phyloP scores from a whole-genome alignment of 495 filamentous ascomycete genomes.

The Parachaetomium inaequale region DNA sequence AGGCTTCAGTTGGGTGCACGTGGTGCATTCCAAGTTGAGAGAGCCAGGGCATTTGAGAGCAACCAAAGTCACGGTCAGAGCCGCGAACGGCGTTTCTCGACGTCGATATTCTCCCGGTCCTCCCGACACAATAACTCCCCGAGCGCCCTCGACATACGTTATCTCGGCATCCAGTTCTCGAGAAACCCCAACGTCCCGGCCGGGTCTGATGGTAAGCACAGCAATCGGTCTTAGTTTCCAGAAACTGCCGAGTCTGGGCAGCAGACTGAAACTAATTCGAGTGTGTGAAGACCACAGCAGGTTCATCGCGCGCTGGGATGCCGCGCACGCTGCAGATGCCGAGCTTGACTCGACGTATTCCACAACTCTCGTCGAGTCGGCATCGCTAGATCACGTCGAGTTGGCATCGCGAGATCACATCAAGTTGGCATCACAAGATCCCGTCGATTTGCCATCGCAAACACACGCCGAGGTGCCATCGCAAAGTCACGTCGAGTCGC shows the following conservation, averaged over 20 bases:
- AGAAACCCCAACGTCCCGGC: constrained; percentile 26
- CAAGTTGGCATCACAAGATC: too few species aligned
- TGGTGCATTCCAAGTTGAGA: constrained; percentile 28
- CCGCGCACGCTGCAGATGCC: constrained; percentile 30
- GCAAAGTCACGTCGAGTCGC: too few species aligned
- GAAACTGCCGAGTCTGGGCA: background rate
- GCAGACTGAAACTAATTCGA: constrained; percentile 12
- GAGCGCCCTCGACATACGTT: constrained; percentile 26
- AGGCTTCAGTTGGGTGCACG: constrained; percentile 30
- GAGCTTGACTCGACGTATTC: constrained; percentile 31
- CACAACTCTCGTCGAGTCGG: constrained; percentile 29
- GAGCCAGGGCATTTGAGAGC: constrained; percentile 28
- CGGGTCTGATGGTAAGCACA: constrained; percentile 23
- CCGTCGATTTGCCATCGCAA: too few species aligned
- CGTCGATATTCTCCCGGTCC: constrained; percentile 28
- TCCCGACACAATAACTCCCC: constrained; percentile 8
- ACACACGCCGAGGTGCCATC: too few species aligned
- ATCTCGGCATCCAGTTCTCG: constrained; percentile 37
- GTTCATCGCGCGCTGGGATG: constrained; percentile 32
- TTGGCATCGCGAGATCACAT: too few species aligned
- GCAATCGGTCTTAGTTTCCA: background rate
- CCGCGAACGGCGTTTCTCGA: constrained; percentile 28
- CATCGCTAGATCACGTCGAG: too few species aligned
- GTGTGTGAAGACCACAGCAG: constrained; percentile 35
- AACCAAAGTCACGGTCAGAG: constrained; percentile 14